Base-by-base conservation (phyloP, 2,329 filamentous ascomycete species). In the Diplodia sapinea region DNA sequence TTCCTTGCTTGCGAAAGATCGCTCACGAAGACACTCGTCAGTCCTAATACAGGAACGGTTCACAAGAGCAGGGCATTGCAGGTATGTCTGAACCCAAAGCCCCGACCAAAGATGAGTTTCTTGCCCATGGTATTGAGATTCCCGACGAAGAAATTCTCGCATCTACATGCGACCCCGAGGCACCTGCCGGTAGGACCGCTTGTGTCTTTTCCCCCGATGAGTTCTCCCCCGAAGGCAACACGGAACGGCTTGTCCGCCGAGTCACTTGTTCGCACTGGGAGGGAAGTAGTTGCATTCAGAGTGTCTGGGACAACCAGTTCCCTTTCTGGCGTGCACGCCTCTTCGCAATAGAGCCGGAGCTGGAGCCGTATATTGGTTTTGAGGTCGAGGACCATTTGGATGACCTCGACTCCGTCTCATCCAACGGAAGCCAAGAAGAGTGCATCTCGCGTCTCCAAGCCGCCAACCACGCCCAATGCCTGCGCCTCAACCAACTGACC, bases 171-270 rank as follows among this genome's bases (percentile, higher is more conserved):
- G 43, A 47, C 43, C 43, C 43, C 3, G 20, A 47, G 17, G 51
- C 51, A n/a, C 51, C 51, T 1, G 51, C n/a, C 15, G 29, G 26
- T 15, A 55, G 7, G n/a, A 13, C 15, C 51, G 12, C 23, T 2
- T 55, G 51, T 12, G 26, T 11, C 3, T 13, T 55, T 5, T 55
- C 15, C 15, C 23, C 33, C 11, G 26, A 36, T 29, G 6, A 56
- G 90, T 71, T 11, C 43, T 47, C 43, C 20, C 20, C 17, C 17
- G 43, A 47, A 47, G n/a, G n/a, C n/a, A 11, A 20, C 43, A 47
- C 17, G 17, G 43, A 47, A 47, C 43, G 43, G 9, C 43, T n/a
- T 8, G n/a, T 20, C 8, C n/a, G 43, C 17, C 15, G 20, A 47
- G 8, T 20, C 43, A 4, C 43, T 20, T 47, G 43, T 47, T 47